Conservation (phyloP, 1,284 basidiomycete species). For the Tausonia pullulans region DNA sequence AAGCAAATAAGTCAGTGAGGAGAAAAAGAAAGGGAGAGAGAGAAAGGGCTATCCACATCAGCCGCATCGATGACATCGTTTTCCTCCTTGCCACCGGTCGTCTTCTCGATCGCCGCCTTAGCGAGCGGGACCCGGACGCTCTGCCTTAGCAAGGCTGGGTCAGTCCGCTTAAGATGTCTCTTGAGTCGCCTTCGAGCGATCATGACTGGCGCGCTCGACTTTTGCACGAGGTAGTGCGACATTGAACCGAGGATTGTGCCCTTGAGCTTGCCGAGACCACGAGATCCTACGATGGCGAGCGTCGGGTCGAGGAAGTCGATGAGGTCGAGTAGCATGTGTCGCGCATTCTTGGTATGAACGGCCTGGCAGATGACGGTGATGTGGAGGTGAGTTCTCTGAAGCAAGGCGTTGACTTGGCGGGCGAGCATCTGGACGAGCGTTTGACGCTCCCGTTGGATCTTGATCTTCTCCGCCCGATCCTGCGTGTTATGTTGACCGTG, state of each 20-base stretch:
- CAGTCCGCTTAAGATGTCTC: slow-evolving; percentile 44
- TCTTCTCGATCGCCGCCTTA: slow-evolving; percentile 63
- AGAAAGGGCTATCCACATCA: slow-evolving; percentile 21
- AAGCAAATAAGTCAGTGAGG: background rate
- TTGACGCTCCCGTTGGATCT: slow-evolving; percentile 87
- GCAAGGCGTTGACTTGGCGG: slow-evolving; percentile 73
- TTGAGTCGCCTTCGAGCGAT: slow-evolving; percentile 26
- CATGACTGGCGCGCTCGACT: slow-evolving; percentile 85
- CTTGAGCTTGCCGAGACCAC: slow-evolving; percentile 79
- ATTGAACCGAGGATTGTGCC: slow-evolving; percentile 94
- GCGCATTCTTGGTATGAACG: slow-evolving; percentile 85
- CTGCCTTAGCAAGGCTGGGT: slow-evolving; percentile 35
- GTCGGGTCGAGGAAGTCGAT: slow-evolving; percentile 83
- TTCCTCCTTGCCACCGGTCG: slow-evolving; percentile 33
- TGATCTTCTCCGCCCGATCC: slow-evolving; percentile 62
- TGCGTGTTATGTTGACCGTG: slow-evolving; percentile 38
- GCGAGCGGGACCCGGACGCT: slow-evolving; percentile 67
- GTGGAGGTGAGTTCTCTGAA: slow-evolving; percentile 80
- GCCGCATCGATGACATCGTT: slow-evolving; percentile 34
- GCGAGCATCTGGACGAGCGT: slow-evolving; percentile 73
- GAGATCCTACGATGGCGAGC: slow-evolving; percentile 90
- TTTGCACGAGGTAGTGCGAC: slow-evolving; percentile 92
- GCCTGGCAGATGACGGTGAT: slow-evolving; percentile 85
- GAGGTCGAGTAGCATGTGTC: slow-evolving; percentile 87
- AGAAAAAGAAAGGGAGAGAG: background rate